These are phyloP conservation scores for Penicillium oxalicum DNA, from an alignment of 2,329 filamentous ascomycete genomes.

Conservation along the genomic window DNA sequence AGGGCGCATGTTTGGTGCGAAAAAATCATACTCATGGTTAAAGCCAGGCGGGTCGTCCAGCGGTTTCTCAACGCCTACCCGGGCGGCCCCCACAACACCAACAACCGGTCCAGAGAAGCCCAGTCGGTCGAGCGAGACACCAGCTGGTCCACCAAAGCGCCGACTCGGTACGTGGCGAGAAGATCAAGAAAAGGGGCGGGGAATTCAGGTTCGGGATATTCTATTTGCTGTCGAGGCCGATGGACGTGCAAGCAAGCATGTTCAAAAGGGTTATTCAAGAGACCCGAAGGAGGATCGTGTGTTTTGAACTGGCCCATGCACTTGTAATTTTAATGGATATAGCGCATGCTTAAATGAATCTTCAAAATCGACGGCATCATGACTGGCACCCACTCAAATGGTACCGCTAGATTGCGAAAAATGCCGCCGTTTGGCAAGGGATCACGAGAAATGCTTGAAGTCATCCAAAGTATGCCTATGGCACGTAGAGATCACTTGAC, in stretches of 20 bases:
- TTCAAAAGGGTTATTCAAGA: constrained; percentile 41
- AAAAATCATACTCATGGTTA: constrained; percentile 47
- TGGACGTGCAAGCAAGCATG: constrained; percentile 47
- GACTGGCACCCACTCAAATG: too few species aligned
- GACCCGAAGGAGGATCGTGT: constrained; percentile 38
- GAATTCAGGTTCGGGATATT: constrained; percentile 80
- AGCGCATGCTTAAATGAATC: constrained; percentile 3
- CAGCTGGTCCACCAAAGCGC: constrained; percentile 44
- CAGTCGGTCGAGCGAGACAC: constrained; percentile 26
- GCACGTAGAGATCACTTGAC: too few species aligned
- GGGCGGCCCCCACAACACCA: constrained; percentile 26
- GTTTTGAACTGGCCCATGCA: constrained; percentile 17
- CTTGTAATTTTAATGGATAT: constrained; percentile 18
- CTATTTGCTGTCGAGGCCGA: constrained; percentile 73
- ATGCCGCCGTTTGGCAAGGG: too few species aligned
- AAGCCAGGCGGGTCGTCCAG: constrained; percentile 33
- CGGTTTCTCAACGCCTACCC: constrained; percentile 36
- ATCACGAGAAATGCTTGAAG: too few species aligned
- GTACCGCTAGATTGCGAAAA: too few species aligned
- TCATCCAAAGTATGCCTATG: too few species aligned
- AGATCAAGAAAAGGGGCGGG: constrained; percentile 66
- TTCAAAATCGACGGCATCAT: not conserved
- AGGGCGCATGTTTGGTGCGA: constrained; percentile 45
- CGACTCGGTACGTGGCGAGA: constrained; percentile 72
- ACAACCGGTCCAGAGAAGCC: constrained; percentile 27